phyloP scores from a whole-genome alignment of 768 basidiomycete species.

The Hygrophorus pudorinus region DNA sequence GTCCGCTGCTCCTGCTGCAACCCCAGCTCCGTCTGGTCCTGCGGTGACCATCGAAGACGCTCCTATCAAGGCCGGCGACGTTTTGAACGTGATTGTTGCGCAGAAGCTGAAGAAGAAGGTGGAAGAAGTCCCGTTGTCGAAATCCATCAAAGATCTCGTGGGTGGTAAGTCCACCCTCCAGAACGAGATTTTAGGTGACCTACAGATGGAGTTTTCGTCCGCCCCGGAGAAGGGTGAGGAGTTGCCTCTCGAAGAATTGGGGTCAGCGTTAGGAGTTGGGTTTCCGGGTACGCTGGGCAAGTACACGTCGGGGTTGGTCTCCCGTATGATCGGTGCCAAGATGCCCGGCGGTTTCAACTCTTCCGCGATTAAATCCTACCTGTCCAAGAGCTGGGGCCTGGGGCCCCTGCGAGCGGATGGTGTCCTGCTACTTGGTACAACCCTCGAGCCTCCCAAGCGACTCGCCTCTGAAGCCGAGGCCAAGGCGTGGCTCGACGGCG shows the following conservation, averaged over 20 bases:
- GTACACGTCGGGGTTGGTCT: constrained; percentile 82
- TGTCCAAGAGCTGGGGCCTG: constrained; percentile 93
- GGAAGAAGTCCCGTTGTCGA: constrained; percentile 79
- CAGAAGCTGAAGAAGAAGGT: constrained; percentile 97
- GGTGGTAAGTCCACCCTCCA: constrained; percentile 98
- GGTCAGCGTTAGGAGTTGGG: constrained; percentile 70
- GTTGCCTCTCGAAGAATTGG: constrained; percentile 91
- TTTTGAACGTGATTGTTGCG: constrained; percentile 80
- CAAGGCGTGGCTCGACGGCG: constrained; percentile 84
- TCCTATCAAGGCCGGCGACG: constrained; percentile 85
- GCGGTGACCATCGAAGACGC: constrained; percentile 78
- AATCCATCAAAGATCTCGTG: constrained; percentile 97
- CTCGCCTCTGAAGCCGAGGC: constrained; percentile 85
- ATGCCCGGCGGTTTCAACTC: constrained; percentile 99
- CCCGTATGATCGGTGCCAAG: constrained; percentile 80
- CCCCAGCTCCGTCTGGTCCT: constrained; percentile 45
- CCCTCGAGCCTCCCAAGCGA: constrained; percentile 91
- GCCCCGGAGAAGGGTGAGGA: constrained; percentile 99
- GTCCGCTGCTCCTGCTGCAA: constrained; percentile 30
- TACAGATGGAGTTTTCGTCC: constrained; percentile 89
- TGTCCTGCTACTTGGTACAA: constrained; percentile 83
- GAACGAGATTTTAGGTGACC: constrained; percentile 96
- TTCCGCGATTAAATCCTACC: constrained; percentile 80
- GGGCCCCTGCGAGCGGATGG: constrained; percentile 84
- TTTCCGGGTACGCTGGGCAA: constrained; percentile 87